Conservation (phyloP, 1,139 yeast genomes). For the Taphrina confusa region DNA sequence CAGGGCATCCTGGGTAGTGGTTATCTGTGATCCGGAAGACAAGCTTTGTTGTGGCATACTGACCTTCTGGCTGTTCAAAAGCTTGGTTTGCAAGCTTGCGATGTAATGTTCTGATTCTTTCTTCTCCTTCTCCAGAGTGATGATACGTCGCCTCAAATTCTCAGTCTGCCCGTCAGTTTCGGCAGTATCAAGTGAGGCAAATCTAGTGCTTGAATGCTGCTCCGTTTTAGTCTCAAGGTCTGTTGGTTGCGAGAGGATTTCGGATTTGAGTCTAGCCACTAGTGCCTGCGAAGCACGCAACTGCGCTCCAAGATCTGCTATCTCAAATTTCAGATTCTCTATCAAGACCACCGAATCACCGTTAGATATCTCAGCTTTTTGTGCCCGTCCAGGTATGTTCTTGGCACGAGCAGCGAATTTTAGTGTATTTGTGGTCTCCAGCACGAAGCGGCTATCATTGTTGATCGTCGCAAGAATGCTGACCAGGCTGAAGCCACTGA, state of each 20-base stretch:
- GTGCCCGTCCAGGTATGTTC: conserved; percentile 26
- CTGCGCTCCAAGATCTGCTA: conserved; percentile 8
- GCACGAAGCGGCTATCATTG: conserved; percentile 57
- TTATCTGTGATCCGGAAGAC: too few relatives aligned
- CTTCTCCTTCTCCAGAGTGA: background rate
- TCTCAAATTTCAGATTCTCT: conserved; percentile 14
- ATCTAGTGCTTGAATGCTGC: too few relatives aligned
- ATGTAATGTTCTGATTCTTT: conserved; percentile 5
- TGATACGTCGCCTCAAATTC: background rate
- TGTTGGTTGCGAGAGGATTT: too few relatives aligned
- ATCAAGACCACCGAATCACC: conserved; percentile 16
- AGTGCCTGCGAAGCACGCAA: conserved; percentile 9
- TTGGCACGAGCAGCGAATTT: conserved; percentile 93
- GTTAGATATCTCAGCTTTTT: conserved; percentile 17
- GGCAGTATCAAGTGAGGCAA: too few relatives aligned
- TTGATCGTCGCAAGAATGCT: conserved; percentile 82
- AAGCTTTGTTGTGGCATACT: too few relatives aligned
- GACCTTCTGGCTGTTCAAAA: too few relatives aligned
- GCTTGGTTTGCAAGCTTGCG: background rate
- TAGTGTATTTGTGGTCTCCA: conserved; percentile 82
- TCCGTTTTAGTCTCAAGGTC: too few relatives aligned
- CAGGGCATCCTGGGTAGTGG: background rate
- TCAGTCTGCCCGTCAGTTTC: background rate
- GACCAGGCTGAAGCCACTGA: conserved; percentile 83
- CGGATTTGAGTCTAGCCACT: too few relatives aligned